Conservation (phyloP, 83 land plant species). For the Picea abies region DNA sequence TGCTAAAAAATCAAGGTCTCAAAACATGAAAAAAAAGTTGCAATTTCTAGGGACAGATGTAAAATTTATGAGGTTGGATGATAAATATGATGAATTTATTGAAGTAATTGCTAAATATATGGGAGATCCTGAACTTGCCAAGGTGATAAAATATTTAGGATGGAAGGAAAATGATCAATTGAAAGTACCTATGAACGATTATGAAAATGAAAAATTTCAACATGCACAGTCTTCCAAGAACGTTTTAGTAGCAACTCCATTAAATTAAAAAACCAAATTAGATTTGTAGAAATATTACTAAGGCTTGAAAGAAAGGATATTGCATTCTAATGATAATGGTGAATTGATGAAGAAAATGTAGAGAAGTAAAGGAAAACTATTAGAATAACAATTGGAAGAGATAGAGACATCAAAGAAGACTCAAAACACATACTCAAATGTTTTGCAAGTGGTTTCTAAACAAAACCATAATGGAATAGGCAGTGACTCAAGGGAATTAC, state of each 20-base stretch:
- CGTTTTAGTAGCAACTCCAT: background rate
- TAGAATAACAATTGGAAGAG: conserved; percentile 37
- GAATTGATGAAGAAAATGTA: conserved; percentile 67
- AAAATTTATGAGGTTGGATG: too few species aligned
- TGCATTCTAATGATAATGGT: conserved; percentile 66
- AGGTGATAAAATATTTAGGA: background rate
- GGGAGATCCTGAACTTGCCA: conserved; percentile 10
- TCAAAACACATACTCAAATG: background rate
- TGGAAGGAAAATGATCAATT: conserved; percentile 15
- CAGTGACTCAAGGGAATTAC: background rate
- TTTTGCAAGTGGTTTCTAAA: background rate
- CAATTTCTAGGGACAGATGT: too few species aligned
- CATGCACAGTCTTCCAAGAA: background rate
- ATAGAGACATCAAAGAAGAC: conserved; percentile 21
- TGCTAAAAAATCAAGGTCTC: background rate
- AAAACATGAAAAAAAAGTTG: too few species aligned
- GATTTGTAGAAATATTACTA: conserved; percentile 78
- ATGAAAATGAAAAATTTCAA: background rate
- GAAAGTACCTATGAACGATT: background rate
- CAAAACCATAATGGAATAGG: background rate
- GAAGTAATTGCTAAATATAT: background rate
- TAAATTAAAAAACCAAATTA: conserved; percentile 54
- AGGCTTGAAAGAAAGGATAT: conserved; percentile 69
- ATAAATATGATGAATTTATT: too few species aligned
- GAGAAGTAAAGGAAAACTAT: conserved; percentile 38